Percentiles rank a stretch among this genome's conserved stretches.
These are phyloP conservation scores for Xerocomellus amylosporus DNA, from an alignment of 768 basidiomycete genomes.

Conservation along the genomic window DNA sequence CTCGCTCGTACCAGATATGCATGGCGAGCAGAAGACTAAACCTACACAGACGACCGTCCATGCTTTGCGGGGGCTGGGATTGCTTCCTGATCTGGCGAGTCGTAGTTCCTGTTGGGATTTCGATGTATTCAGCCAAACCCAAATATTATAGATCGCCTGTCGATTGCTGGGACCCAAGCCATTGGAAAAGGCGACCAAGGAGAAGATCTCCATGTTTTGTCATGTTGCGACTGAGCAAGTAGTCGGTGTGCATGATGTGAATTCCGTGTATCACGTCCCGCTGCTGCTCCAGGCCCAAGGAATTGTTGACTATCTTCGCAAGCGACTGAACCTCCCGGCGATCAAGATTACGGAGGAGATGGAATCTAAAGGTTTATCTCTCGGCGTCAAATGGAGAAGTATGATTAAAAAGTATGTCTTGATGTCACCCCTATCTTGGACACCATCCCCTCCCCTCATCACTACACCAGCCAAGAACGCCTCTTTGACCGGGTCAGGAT, in stretches of 20 bases:
- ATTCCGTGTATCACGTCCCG: constrained; percentile 96
- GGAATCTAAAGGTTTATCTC: constrained; percentile 55
- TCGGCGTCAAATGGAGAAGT: constrained; percentile 78
- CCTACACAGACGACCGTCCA: constrained; percentile 97
- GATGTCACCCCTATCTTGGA: background rate
- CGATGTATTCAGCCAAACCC: background rate
- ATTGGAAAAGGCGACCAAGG: constrained; percentile 80
- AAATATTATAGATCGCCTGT: constrained; percentile 75
- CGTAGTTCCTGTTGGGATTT: background rate
- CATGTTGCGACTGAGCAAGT: constrained; percentile 89
- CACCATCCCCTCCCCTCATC: constrained; percentile 1
- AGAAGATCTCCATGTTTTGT: constrained; percentile 99
- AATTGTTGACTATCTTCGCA: constrained; percentile 80
- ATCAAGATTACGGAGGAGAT: constrained; percentile 55
- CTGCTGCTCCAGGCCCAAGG: constrained; percentile 89
- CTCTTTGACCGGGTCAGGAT: constrained; percentile 87
- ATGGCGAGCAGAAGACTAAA: constrained; percentile 99
- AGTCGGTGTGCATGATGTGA: constrained; percentile 93
- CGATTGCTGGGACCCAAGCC: constrained; percentile 77
- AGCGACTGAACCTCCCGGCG: constrained; percentile 70
- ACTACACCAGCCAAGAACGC: constrained; percentile 74
- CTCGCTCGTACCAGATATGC: constrained; percentile 96
- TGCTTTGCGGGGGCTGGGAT: constrained; percentile 85
- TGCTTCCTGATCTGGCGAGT: constrained; percentile 87
- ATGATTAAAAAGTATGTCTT: constrained; percentile 71